phyloP scores from a whole-genome alignment of 2,329 filamentous ascomycete genomes.

The Penicillium sp. region DNA sequence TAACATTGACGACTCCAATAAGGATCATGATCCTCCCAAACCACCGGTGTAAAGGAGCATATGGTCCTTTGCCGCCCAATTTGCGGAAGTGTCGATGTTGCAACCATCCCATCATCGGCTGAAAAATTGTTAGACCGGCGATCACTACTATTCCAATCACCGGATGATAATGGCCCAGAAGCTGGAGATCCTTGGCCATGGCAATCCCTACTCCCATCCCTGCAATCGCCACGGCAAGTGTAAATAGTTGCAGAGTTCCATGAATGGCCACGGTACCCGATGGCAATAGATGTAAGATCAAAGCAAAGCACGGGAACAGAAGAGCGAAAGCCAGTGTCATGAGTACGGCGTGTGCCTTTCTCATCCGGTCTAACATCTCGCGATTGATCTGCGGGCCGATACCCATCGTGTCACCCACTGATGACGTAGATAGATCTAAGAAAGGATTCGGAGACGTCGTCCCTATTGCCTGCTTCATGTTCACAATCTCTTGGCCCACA shows the following conservation, averaged over 20 bases:
- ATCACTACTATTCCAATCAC: conserved; percentile 56
- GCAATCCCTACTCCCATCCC: conserved; percentile 54
- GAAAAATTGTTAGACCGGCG: conserved; percentile 54
- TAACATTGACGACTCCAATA: conserved; percentile 58
- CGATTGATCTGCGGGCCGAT: neutral
- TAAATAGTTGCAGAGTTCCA: conserved; percentile 48
- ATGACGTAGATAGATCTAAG: conserved; percentile 8
- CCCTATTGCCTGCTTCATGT: conserved; percentile 23
- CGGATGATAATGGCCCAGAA: conserved; percentile 46
- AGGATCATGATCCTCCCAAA: conserved; percentile 51
- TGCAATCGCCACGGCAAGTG: conserved; percentile 48
- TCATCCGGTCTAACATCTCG: conserved; percentile 14
- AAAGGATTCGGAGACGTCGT: conserved; percentile 8
- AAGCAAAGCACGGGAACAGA: conserved; percentile 34
- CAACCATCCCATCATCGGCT: conserved; percentile 51
- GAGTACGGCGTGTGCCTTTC: conserved; percentile 35
- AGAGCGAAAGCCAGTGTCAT: conserved; percentile 43
- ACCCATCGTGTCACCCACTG: conserved; percentile 3
- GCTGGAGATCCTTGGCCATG: conserved; percentile 41
- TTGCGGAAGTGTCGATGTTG: conserved; percentile 54
- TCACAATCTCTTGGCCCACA: conserved; percentile 18
- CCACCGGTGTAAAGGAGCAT: conserved; percentile 56
- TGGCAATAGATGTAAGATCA: conserved; percentile 34
- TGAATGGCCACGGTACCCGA: conserved; percentile 46
- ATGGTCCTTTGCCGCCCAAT: conserved; percentile 44